These are phyloP conservation scores for Coprinopsis sp. DNA, from an alignment of 768 basidiomycete species.

Conservation along the genomic window DNA sequence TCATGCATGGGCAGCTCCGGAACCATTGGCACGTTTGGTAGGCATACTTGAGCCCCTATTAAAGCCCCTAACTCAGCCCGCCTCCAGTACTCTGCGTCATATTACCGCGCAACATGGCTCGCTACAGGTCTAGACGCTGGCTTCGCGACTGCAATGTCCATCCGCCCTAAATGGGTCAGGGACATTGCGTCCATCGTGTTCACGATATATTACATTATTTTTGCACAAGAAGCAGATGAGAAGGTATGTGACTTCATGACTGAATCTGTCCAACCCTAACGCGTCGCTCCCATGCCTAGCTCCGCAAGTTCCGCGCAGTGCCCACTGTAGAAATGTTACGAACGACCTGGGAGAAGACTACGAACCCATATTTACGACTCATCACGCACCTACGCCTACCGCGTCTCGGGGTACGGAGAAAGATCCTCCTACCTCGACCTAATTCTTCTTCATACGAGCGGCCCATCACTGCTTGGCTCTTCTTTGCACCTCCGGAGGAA, in stretches of 20 bases:
- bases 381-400: conserved; percentile 59
- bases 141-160: conserved; percentile 92
- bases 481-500: conserved; percentile 65
- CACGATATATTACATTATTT: conserved; percentile 80
- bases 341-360: conserved; percentile 94
- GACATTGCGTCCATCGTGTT: conserved; percentile 85
- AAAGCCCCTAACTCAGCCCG: conserved; percentile 7
- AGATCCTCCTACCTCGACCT: conserved; percentile 81
- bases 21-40: conserved; percentile 86
- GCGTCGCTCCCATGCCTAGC: conserved; percentile 37
- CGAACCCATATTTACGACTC: conserved; percentile 84
- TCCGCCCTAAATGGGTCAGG: conserved; percentile 86
- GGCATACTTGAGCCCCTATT: conserved; percentile 21
- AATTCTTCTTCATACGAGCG: conserved; percentile 68
- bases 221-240: conserved; percentile 91
- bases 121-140: conserved; percentile 93
- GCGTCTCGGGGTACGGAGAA: conserved; percentile 57
- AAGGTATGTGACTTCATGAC: conserved; percentile 51
- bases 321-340: conserved; percentile 97
- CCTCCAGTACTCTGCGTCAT: conserved; percentile 79
- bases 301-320: conserved; percentile 86
- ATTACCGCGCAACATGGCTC: conserved; percentile 96
- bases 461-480: conserved; percentile 80
- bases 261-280: background rate
- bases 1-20: conserved; percentile 59